Percentiles rank a stretch among this genome's conserved stretches.
Conservation (phyloP, 495 filamentous ascomycete genomes). For the Parmelia sp. region DNA sequence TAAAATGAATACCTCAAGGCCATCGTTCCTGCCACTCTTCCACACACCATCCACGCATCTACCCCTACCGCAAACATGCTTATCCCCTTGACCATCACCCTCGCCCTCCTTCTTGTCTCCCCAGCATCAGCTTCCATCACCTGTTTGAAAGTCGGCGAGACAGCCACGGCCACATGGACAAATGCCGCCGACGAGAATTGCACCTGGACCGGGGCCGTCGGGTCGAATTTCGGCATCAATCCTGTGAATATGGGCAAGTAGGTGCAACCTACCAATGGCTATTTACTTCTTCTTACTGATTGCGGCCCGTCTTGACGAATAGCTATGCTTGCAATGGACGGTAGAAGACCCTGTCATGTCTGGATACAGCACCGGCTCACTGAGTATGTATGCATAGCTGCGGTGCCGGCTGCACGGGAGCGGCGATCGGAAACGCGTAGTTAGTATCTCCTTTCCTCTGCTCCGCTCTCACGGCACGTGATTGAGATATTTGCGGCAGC, state of each 20-base stretch:
- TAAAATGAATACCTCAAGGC: background rate
- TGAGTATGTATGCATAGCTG: slow-evolving; percentile 14
- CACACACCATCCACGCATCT: background rate
- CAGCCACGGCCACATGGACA: slow-evolving; percentile 21
- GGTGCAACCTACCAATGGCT: background rate
- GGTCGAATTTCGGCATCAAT: slow-evolving; percentile 22
- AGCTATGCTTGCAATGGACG: slow-evolving; percentile 26
- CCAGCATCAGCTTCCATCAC: slow-evolving; percentile 13
- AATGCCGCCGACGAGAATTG: slow-evolving; percentile 13
- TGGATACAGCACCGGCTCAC: background rate
- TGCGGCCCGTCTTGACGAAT: too few species aligned
- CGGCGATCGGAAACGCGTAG: slow-evolving; percentile 22
- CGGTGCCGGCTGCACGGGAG: slow-evolving; percentile 22
- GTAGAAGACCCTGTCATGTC: background rate
- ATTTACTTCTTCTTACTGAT: background rate
- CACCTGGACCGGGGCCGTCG: slow-evolving; percentile 21
- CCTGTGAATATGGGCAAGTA: slow-evolving; percentile 19
- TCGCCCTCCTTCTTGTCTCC: background rate
- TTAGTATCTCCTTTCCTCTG: slow-evolving; percentile 14
- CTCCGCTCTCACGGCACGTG: background rate
- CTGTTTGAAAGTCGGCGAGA: slow-evolving; percentile 16
- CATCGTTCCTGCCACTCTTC: background rate
- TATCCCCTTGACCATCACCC: background rate
- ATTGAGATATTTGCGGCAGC: background rate
- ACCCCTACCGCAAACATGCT: background rate